Percentiles rank a stretch among this genome's conserved stretches.
phyloP scores from a whole-genome alignment of 805 yeast species.

The Brettanomyces custersianus region DNA sequence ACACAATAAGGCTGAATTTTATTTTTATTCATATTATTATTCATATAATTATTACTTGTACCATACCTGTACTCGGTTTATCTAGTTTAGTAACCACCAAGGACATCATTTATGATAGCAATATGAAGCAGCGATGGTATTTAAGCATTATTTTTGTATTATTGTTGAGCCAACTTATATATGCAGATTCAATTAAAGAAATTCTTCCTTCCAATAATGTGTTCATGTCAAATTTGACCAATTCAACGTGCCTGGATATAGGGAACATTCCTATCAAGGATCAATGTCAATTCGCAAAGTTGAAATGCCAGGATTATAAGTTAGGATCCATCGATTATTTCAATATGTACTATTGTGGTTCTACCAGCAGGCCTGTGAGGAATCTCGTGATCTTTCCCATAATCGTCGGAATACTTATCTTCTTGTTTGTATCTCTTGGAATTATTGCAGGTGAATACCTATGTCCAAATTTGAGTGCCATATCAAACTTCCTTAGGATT shows the following conservation, averaged over 20 bases:
- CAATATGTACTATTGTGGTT: constrained; percentile 22
- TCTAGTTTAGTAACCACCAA: too few species aligned
- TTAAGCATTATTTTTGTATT: neutral
- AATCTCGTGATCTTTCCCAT: constrained; percentile 16
- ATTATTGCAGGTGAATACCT: constrained; percentile 75
- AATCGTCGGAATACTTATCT: constrained; percentile 14
- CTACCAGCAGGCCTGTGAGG: constrained; percentile 7
- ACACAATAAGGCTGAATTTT: too few species aligned
- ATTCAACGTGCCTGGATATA: constrained; percentile 1
- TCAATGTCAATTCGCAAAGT: constrained; percentile 22
- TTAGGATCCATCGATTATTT: constrained; percentile 23
- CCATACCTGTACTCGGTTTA: too few species aligned
- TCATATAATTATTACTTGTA: too few species aligned
- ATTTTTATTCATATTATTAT: too few species aligned
- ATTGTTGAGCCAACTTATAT: neutral
- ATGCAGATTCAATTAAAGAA: too few species aligned
- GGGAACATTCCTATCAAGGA: constrained; percentile 11
- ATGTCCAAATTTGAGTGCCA: constrained; percentile 70
- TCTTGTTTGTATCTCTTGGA: constrained; percentile 61
- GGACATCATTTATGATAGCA: too few species aligned
- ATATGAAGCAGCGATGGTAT: neutral
- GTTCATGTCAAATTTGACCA: too few species aligned
- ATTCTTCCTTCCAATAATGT: neutral
- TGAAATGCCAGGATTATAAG: constrained; percentile 19
- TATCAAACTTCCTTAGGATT: constrained; percentile 54